These are phyloP conservation scores for Cyanidium caldarium DNA, from an alignment of 23 red algal species.

Conservation along the genomic window DNA sequence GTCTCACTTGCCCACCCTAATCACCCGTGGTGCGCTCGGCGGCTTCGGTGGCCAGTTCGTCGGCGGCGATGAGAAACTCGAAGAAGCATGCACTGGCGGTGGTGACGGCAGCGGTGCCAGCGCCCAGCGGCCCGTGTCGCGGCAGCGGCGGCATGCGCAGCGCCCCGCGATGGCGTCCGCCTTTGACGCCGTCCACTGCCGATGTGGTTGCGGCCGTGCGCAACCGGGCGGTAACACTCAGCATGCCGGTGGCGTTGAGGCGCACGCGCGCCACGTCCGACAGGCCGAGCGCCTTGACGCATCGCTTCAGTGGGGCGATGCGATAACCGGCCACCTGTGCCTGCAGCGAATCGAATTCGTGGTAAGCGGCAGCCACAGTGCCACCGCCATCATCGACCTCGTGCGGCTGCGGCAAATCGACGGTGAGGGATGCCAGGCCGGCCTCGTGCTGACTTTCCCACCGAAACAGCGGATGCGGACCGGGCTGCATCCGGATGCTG, in stretches of 20 bases:
- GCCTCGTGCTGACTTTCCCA: background rate
- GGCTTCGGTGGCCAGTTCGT: too few relatives aligned
- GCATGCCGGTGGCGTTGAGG: background rate
- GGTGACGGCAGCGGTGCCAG: too few relatives aligned
- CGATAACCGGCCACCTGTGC: background rate
- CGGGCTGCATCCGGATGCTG: background rate
- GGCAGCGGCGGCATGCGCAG: too few relatives aligned
- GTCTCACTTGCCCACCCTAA: too few relatives aligned
- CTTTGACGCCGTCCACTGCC: too few relatives aligned
- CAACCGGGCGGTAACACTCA: background rate
- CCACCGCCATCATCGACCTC: background rate
- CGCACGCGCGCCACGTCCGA: background rate
- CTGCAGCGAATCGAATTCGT: background rate
- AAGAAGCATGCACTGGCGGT: too few relatives aligned
- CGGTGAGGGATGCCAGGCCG: background rate
- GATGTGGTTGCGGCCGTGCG: too few relatives aligned
- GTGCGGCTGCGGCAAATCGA: background rate
- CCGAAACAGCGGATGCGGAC: background rate
- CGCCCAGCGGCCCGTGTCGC: too few relatives aligned
- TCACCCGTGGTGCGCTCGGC: too few relatives aligned
- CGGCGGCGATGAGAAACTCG: too few relatives aligned
- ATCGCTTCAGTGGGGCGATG: background rate
- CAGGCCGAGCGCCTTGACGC: background rate
- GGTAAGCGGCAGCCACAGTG: background rate
- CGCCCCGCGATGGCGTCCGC: too few relatives aligned